Conservation (phyloP, 2,329 filamentous ascomycete species). For the Thyridium curvatum region DNA sequence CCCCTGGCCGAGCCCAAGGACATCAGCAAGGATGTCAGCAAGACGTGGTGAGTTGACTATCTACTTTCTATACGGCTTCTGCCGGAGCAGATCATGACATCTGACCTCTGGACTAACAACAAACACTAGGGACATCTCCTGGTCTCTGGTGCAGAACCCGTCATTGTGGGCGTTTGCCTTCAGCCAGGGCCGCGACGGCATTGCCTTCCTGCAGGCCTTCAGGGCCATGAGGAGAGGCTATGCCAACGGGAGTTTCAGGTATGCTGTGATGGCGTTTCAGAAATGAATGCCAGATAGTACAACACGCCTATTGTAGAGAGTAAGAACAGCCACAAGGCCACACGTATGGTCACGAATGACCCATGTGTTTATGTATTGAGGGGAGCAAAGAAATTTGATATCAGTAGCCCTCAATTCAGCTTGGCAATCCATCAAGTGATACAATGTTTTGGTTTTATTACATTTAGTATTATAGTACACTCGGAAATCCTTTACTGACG, state of each 20-base stretch:
- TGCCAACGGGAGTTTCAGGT: slow-evolving; percentile 50
- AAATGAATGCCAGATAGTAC: slow-evolving; percentile 26
- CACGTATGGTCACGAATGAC: no score
- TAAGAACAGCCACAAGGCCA: no score
- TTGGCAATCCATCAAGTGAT: no score
- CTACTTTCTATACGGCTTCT: background rate
- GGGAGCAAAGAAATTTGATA: no score
- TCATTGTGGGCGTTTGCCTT: slow-evolving; percentile 56
- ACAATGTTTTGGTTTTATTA: no score
- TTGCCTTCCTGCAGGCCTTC: slow-evolving; percentile 56
- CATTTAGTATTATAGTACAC: no score
- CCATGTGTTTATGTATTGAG: no score
- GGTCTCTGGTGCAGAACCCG: slow-evolving; percentile 52
- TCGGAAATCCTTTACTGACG: no score
- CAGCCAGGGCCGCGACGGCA: slow-evolving; percentile 51
- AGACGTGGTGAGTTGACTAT: slow-evolving; percentile 44
- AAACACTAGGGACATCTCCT: slow-evolving; percentile 52
- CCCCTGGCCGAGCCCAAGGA: slow-evolving; percentile 42
- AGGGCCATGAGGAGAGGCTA: slow-evolving; percentile 55
- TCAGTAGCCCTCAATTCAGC: no score
- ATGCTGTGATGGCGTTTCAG: slow-evolving; percentile 51
- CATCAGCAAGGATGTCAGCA: slow-evolving; percentile 50
- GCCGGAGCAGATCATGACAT: background rate
- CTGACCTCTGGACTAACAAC: background rate
- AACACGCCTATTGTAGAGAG: no score